A percentile compares a stretch with the other conserved stretches of the same genome.
phyloP scores from a whole-genome alignment of 2,329 filamentous ascomycete species.

The Talaromyces verruculosus region DNA sequence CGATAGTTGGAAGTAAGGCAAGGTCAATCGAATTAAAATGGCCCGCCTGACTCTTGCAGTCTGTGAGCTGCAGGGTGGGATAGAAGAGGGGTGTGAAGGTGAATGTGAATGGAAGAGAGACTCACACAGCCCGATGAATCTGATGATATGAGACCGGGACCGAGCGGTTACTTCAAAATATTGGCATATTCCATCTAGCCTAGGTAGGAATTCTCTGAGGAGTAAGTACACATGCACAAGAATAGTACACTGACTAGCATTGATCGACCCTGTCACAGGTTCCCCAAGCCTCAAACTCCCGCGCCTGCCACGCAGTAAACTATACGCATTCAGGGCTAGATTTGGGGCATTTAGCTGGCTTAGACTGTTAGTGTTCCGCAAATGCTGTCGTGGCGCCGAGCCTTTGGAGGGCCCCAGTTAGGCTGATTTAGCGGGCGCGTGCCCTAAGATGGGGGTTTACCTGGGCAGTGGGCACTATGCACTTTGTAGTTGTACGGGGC shows the following conservation, averaged over 20 bases:
- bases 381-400: conserved; percentile 6
- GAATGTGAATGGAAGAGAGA: neutral
- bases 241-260: conserved; percentile 1
- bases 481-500: neutral
- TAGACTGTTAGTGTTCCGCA: neutral
- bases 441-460: neutral
- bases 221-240: neutral
- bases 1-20: conserved; percentile 13
- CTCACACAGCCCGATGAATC: neutral
- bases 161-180: conserved; percentile 1
- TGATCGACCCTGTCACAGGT: conserved; percentile 6
- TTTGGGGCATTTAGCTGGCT: neutral
- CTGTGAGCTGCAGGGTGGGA: neutral
- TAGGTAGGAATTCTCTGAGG: neutral
- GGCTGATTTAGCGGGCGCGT: conserved; percentile 2
- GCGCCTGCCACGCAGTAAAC: neutral
- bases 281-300: conserved; percentile 6
- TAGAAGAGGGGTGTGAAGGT: neutral
- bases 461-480: neutral
- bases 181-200: neutral
- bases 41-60: conserved; percentile 9
- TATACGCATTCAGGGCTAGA: neutral
- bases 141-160: conserved; percentile 2
- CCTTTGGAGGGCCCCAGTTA: neutral
- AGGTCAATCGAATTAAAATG: neutral